A percentile compares a stretch with the other conserved stretches of the same genome.
Evolutionary conservation across 306 rosid genomes (phyloP).

Genomic region (Purshia tridentata): DNA sequence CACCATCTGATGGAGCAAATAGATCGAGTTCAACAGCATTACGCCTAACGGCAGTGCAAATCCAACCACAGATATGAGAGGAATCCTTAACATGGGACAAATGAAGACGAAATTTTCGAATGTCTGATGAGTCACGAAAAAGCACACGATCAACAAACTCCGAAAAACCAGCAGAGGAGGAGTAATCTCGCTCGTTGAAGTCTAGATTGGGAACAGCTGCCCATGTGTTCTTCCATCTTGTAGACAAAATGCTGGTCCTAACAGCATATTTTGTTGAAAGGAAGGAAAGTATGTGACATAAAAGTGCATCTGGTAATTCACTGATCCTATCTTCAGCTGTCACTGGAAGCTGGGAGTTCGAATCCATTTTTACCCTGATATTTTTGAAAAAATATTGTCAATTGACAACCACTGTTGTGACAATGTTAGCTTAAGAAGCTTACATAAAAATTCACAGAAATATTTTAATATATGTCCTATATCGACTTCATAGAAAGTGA

Average conservation of each 20-base stretch:
- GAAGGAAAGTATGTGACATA: not conserved
- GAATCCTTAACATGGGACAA: not conserved
- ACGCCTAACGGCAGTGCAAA: not conserved
- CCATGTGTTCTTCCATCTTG: conserved; percentile 6
- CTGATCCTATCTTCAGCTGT: not conserved
- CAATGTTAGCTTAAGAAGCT: not conserved
- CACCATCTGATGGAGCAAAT: not conserved
- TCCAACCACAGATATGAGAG: not conserved
- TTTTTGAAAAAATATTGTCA: not conserved
- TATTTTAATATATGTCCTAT: too few species aligned
- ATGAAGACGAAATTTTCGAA: not conserved
- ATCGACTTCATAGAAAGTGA: not conserved
- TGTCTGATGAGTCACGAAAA: conserved; percentile 1
- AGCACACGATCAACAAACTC: conserved; percentile 2
- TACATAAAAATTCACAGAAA: too few species aligned
- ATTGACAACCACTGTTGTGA: not conserved
- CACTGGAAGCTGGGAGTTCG: not conserved
- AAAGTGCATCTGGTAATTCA: not conserved
- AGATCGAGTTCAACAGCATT: conserved; percentile 1
- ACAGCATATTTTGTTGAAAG: not conserved
- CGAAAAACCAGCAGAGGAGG: too few species aligned
- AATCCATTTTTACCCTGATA: not conserved
- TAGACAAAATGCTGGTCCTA: not conserved
- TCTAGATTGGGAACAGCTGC: not conserved
- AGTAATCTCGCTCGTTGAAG: not conserved